Base-by-base conservation (phyloP, 164 flowering plant species). In the Nelumbo lutea region DNA sequence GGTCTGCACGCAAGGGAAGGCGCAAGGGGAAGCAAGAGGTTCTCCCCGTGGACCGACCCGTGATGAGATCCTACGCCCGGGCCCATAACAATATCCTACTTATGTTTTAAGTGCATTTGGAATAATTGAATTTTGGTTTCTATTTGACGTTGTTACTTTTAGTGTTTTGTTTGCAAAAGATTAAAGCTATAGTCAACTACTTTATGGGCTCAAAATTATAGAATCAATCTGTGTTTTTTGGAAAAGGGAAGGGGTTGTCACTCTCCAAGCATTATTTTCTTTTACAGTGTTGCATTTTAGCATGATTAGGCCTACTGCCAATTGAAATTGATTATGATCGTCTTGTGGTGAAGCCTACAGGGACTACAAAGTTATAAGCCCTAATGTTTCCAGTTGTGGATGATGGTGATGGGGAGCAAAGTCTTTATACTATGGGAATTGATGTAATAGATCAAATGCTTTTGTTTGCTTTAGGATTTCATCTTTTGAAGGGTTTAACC, bases 351-450 rank as follows among this genome's bases (percentile, higher is more conserved):
- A 78, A 96, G 99, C 98, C 97, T 70, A 98, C 99, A 81, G 98
- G 98, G 73, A 86, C 93, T 67, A 90, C 93, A 42, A 97, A 93
- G 74, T 87, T 96, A 0, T 93, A 90, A 70, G 83, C 84, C 72
- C 76, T 87, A 68, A 76, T 81, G 72, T 81, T 87, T 82, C 72
- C 27, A 27, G 27, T 96, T 73, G 81, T 79, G 48, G 98, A 96
- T 69, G 75, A 81, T 83, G 90, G 83, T 66, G 96, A 90, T 79
- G 78, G 83, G 46, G 81, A 76, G 66, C 78, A 79, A 77, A 96
- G 95, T 81, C 96, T 98, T 65, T 72, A 80, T 67, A 80, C 79
- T 60, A 83, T 78, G 42, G 76, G 84, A 48, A 83, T 89, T 87
- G 99, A 96, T 82, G 83, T 82, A 61, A 65, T 88, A 67, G 98